Evolutionary conservation across 192 early-diverging fungal species (phyloP), one percentile per base, ranked within the genome.

Genomic region (Helicostylum pulchrum): DNA sequence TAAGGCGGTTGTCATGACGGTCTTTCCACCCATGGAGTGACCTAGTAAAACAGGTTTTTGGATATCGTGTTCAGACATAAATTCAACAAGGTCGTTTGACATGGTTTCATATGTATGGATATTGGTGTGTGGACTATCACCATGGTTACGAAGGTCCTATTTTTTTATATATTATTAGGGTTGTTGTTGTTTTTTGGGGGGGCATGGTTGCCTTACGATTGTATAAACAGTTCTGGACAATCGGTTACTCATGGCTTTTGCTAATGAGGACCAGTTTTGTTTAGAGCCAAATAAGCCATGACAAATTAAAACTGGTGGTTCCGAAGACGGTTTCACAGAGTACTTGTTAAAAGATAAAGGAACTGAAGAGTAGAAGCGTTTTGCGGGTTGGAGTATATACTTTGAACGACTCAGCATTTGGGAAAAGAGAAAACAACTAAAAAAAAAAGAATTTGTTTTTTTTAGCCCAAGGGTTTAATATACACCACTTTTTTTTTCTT

Each of bases 201-300:
- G n/a, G n/a, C n/a, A n/a, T n/a, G n/a, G n/a, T n/a, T 56, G 17
- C 36, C 54, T 51, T 83, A 83, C 83, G 31, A 95, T 63, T 0
- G 90, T 80, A 56, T 86, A 85, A 2, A 94, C 86, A 47, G 80
- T 70, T 2, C 88, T 83, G 26, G 71, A 72, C 3, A 95, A 78
- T 5, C 81, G 73, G 32, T 77, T 73, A 5, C 88, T 67, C 21
- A 96, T 80, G 12, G 84, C 79, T 66, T 91, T 92, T 31, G 90
- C 78, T 23, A 98, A 80, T 4, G 93, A 88, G 31, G 84, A 78
- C 94, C 94, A 96, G 79, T 96, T 96, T 63, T 94, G 92, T 70
- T 96, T 96, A 0, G 90, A 92, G 11, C 95, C 95, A 73, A 98
- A 93, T 19, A 98, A 78, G 31, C 95, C 95, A 72, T 94, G 95